Base-by-base conservation (phyloP, 176 grass and related monocot species). In the Alopecurus myosuroides region DNA sequence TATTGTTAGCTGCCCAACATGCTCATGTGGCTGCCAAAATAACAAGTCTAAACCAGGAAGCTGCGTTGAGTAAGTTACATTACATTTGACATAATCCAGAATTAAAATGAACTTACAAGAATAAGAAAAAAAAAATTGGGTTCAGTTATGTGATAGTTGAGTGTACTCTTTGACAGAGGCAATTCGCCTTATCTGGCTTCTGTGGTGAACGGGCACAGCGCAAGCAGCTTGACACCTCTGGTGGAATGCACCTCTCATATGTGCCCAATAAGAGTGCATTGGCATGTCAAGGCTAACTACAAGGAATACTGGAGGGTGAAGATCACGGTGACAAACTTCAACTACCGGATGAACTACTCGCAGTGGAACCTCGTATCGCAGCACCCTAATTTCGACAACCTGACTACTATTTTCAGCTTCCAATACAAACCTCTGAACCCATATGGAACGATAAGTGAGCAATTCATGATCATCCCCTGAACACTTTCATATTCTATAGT, bases 241-340 rank as follows among this genome's bases (percentile, higher is more conserved):
- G 89, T 97, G 51, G 62, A 94, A 28, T 97, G 94, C 48, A 92
- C 91, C 37, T 85, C 91, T 70, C 94, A 97, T 71, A 97, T 97
- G 94, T 97, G 94, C 89, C 94, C 94, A 20, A 88, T 97, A 86
- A 89, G 94, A 52, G 87, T 97, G 72, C 91, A 97, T n/a, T 97
- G 94, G 94, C 94, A 97, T 78, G 91, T 94, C 44, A 97, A 97
- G 42, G 90, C 88, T 10, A 97, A 94, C 57, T 97, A 97, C 87
- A 88, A 77, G 77, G 89, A 92, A 6, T 97, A 94, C 58, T 94
- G 94, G 94, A 88, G 94, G 26, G 87, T 97, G 1, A 97, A 97
- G 85, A 83, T 97, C 45, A 88, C 91, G 9, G 74, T 90, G 81
- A 68, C 85, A 53, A 97, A 92, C 82, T 92, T 97, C 75, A 97